Base-by-base conservation (phyloP, 305 asterid genomes). In the Solanum hybrid region DNA sequence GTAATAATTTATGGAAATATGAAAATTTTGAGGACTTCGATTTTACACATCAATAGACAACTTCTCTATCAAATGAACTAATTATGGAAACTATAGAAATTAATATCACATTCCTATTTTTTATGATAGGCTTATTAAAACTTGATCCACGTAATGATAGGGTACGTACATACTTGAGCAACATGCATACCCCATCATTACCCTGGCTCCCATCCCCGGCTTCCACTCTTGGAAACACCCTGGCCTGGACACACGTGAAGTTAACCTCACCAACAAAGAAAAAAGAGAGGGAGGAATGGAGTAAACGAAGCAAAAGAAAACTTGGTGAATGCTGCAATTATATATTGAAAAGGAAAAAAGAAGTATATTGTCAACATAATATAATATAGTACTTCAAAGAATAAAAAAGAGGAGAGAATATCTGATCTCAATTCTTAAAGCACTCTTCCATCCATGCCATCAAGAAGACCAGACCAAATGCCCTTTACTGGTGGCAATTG, bases 361-460 rank as follows among this genome's bases (percentile, higher is more conserved):
- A 81, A 14, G 33, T 77, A 22, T 64, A 51, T 46, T 6, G 22
- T 78, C 24, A 88, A 78, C 79, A 78, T 77, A 18, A 46, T 33
- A 10, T 57, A 31, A 57, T 85, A 8, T 57, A 57, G 16, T 85
- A 57, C 46, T 57, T 85, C 88, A 57, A 33, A 57, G 28, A 57
- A 57, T 33, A 33, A 57, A 33, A 31, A 84, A 40, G 26, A 86
- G 37, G 20, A 46, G 71, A 76, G 20, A 90, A 67, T 26, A 67
- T 80, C 75, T 78, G 87, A 78, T 57, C 86, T 88, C 74, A 69
- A 37, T 28, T 81, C 74, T 93, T 89, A 95, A 77, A 91, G 92
- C 93, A 97, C 99, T 92, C 99, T 95, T 92, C 99, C 99, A 92
- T 97, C 99, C 96, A 97, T 94, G 92, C 99, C 99, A 39, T 97